Evolutionary conservation across 2,329 filamentous ascomycete genomes (phyloP).

Genomic region (Epichloe uncinata): DNA sequence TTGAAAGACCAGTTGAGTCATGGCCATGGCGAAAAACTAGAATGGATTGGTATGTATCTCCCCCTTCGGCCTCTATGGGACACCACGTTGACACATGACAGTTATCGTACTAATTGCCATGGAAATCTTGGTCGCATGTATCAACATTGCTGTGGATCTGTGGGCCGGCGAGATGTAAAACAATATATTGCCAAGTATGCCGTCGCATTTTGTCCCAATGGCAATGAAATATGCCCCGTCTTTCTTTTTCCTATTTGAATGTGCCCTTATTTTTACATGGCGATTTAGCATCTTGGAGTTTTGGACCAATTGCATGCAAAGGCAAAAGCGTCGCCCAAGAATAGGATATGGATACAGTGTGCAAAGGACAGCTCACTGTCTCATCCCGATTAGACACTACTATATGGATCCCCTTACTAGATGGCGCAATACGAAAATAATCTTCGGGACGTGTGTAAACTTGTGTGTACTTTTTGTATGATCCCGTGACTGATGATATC

Average conservation of each 20-base stretch:
- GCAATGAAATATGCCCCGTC: too few relatives aligned
- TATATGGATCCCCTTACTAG: too few relatives aligned
- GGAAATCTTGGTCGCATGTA: conserved; percentile 81
- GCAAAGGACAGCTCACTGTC: too few relatives aligned
- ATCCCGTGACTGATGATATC: too few relatives aligned
- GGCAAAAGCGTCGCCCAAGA: too few relatives aligned
- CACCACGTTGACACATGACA: conserved; percentile 20
- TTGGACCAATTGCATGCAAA: too few relatives aligned
- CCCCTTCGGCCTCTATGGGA: neutral
- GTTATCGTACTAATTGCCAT: conserved; percentile 93
- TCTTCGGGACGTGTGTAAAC: too few relatives aligned
- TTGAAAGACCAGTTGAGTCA: conserved; percentile 92
- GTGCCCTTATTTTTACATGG: neutral
- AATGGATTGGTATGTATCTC: conserved; percentile 67
- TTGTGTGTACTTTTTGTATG: too few relatives aligned
- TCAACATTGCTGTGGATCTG: conserved; percentile 92
- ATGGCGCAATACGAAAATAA: too few relatives aligned
- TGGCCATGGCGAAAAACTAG: conserved; percentile 77
- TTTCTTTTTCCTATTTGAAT: neutral
- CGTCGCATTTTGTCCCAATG: neutral
- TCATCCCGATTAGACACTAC: too few relatives aligned
- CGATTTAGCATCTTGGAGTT: neutral
- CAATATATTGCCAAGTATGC: neutral
- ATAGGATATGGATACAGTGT: too few relatives aligned
- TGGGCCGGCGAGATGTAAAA: conserved; percentile 38